Percentiles rank a stretch among this genome's conserved stretches.
phyloP scores from a whole-genome alignment of 495 filamentous ascomycete species.

The Extremus antarcticus region DNA sequence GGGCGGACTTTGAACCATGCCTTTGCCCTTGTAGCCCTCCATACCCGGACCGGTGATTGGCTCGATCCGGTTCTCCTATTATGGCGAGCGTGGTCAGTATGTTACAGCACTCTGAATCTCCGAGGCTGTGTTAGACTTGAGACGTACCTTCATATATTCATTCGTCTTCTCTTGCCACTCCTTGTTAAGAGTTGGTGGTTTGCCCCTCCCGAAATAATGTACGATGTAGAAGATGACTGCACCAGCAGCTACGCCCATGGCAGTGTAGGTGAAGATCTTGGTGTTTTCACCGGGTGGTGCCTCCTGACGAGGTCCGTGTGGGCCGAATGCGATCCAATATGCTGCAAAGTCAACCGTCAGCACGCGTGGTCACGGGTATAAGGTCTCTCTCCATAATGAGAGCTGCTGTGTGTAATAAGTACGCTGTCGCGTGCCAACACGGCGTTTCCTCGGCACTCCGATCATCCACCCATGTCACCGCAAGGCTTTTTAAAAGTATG shows the following conservation, averaged over 20 bases:
- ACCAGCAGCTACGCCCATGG: conserved; percentile 37
- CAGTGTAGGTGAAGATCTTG: conserved; percentile 61
- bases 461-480: too few relatives aligned
- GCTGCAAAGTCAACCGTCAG: conserved; percentile 41
- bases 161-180: conserved; percentile 90
- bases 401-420: background rate
- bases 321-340: conserved; percentile 96
- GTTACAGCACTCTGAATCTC: background rate
- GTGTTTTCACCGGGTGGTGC: conserved; percentile 70
- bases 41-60: conserved; percentile 78
- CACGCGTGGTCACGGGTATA: background rate
- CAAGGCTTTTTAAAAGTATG: too few relatives aligned
- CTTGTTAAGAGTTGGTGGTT: conserved; percentile 81
- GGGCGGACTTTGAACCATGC: conserved; percentile 61
- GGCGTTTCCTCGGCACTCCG: background rate
- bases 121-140: background rate
- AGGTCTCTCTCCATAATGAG: too few relatives aligned
- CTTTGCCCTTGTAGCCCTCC: conserved; percentile 68
- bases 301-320: conserved; percentile 79
- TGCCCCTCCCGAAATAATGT: conserved; percentile 42
- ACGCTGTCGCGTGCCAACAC: background rate
- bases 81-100: background rate
- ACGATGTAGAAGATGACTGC: conserved; percentile 25
- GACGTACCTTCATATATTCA: conserved; percentile 74
- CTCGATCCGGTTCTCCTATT: conserved; percentile 72